Conservation (phyloP, 2,329 filamentous ascomycete genomes). For the Fusarium scirpi region DNA sequence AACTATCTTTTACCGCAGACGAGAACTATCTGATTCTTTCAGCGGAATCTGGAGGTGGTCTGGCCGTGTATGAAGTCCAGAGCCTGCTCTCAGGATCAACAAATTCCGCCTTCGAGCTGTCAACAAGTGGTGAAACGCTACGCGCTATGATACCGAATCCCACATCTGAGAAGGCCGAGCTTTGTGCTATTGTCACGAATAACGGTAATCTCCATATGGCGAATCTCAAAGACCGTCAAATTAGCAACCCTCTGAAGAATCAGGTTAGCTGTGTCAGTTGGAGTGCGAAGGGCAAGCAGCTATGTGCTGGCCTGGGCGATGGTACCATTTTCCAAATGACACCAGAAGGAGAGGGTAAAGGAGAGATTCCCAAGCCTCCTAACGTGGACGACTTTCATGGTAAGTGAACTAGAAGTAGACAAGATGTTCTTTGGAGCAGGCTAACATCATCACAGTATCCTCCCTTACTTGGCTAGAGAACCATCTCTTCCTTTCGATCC, state of each 20-base stretch:
- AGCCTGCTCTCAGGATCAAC: slow-evolving; percentile 74
- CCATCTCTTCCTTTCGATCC: slow-evolving; percentile 82
- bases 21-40: slow-evolving; percentile 87
- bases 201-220: slow-evolving; percentile 87
- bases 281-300: slow-evolving; percentile 93
- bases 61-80: slow-evolving; percentile 85
- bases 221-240: slow-evolving; percentile 76
- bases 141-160: slow-evolving; percentile 85
- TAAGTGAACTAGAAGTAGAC: slow-evolving; percentile 56
- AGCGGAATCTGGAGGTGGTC: slow-evolving; percentile 81
- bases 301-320: slow-evolving; percentile 86
- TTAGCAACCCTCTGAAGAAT: slow-evolving; percentile 73
- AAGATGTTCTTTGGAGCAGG: neutral
- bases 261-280: slow-evolving; percentile 88
- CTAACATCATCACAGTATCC: slow-evolving; percentile 67
- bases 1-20: slow-evolving; percentile 91
- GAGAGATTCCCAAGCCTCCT: slow-evolving; percentile 81
- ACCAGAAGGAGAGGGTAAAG: slow-evolving; percentile 81
- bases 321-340: slow-evolving; percentile 87
- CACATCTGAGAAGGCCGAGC: slow-evolving; percentile 74
- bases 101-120: slow-evolving; percentile 78
- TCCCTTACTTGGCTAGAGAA: slow-evolving; percentile 91
- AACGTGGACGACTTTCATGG: slow-evolving; percentile 74
- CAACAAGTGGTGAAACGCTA: slow-evolving; percentile 79
- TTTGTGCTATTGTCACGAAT: slow-evolving; percentile 83